These are phyloP conservation scores for Durio zibethinus DNA, from an alignment of 345 rosid species.

Conservation along the genomic window DNA sequence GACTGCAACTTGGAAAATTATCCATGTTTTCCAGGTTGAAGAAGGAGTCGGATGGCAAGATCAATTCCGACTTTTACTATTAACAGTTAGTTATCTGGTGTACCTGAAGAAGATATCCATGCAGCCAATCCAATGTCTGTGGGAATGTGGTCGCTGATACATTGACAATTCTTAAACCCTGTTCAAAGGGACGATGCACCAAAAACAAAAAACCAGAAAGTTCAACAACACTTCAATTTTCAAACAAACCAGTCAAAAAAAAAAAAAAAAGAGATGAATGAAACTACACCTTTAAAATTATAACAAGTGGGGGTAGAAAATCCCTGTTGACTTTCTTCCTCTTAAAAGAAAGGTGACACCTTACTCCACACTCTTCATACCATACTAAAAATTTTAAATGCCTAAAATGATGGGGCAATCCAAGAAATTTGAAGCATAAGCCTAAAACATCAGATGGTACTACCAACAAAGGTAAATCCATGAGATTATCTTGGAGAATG, in stretches of 20 bases:
- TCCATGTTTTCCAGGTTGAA: background rate
- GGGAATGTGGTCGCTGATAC: constrained; percentile 87
- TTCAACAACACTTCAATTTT: too few relatives aligned
- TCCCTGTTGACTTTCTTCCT: background rate
- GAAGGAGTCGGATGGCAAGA: background rate
- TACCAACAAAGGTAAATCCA: too few relatives aligned
- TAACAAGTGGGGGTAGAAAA: background rate
- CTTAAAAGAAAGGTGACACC: background rate
- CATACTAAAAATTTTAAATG: background rate
- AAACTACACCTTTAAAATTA: background rate
- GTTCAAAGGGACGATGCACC: constrained; percentile 13
- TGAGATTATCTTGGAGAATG: too few relatives aligned
- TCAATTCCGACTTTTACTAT: background rate
- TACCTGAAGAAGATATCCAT: too few relatives aligned
- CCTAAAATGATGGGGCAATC: constrained; percentile 1
- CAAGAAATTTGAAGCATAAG: too few relatives aligned
- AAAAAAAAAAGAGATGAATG: background rate
- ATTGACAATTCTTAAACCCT: constrained; percentile 73
- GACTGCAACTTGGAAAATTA: background rate
- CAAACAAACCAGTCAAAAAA: background rate
- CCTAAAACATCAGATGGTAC: too few relatives aligned
- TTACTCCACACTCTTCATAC: background rate
- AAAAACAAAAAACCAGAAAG: background rate
- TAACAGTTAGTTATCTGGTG: background rate
- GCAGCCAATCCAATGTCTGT: constrained; percentile 76